Evolutionary conservation across 305 asterid species (phyloP).

Genomic region (Plantago lanceolata): DNA sequence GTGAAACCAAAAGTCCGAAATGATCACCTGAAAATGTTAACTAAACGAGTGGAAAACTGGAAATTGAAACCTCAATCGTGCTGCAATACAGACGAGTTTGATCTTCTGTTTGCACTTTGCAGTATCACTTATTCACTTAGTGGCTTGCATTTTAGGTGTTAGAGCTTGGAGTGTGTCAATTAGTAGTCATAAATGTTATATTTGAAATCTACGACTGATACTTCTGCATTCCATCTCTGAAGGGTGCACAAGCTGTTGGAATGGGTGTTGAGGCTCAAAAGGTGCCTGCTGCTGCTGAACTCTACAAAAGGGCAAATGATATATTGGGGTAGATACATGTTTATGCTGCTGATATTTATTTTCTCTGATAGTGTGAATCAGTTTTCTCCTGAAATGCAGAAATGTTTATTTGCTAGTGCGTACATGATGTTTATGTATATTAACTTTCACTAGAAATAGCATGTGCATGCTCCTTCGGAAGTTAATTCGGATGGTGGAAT

Average conservation of each 20-base stretch:
- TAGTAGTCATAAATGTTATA: constrained; percentile 11
- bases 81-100: background rate
- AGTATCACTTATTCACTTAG: constrained; percentile 9
- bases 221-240: constrained; percentile 28
- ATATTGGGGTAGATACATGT: constrained; percentile 61
- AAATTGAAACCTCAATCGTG: background rate
- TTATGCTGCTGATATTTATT: constrained; percentile 1
- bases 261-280: constrained; percentile 95
- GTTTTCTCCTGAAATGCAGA: background rate
- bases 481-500: no score
- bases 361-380: background rate
- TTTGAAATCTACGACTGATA: constrained; percentile 2
- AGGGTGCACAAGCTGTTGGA: constrained; percentile 99
- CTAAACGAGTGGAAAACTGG: background rate
- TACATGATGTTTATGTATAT: no score
- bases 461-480: no score
- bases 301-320: constrained; percentile 74
- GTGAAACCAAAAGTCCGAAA: background rate
- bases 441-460: no score
- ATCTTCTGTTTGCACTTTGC: background rate
- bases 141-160: no score
- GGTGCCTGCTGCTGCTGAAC: constrained; percentile 87
- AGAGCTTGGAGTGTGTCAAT: background rate
- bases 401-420: background rate
- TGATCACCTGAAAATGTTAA: background rate